Evolutionary conservation across 2,329 filamentous ascomycete species (phyloP), one percentile per base, ranked within the genome.

Genomic region (Beauveria brongniartii): DNA sequence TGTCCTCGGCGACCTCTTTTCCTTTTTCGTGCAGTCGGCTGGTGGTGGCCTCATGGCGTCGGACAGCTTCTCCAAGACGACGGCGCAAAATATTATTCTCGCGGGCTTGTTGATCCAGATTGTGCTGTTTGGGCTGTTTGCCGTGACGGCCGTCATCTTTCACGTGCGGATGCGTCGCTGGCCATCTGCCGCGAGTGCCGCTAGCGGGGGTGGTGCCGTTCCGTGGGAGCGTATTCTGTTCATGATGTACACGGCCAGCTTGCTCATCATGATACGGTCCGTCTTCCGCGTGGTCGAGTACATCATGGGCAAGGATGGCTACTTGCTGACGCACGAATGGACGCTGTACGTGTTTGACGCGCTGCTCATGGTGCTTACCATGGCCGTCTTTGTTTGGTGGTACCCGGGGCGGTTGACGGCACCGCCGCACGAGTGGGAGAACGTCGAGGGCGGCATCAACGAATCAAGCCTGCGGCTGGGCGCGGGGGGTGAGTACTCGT

Each of bases 71-170:
- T 61, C 34, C 59, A 62, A 64, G 63, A 68, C 75, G 28, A 69
- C 71, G 14, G 81, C 79, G n/a, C 68, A 82, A 64, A 75, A 78
- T 20, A 72, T 86, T 54, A 78, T 87, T n/a, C 70, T 86, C 8
- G 78, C 65, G 1, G 84, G 85, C 2, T 71, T 88, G 2, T 68
- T 81, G 37, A 68, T 86, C 18, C 85, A 88, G 67, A 75, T 88
- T 26, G 44, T 82, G 47, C 77, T 82, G 60, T 86, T 87, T 63
- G 76, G 74, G 24, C 70, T 85, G 41, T 88, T 87, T 66, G 69
- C 82, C 41, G 61, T 77, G 5, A 76, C 77, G 1, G 75, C 80
- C 0, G 64, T 75, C 2, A 62, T 80, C 1, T 84, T 85, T 70
- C 78, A 86, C 64, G 56, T 64, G n/a, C 67, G 73, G 22, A 67